Evolutionary conservation across 1,139 yeast genomes (phyloP), one percentile per base, ranked within the genome.

Genomic region (Spencermartinsiella ligniputridi): DNA sequence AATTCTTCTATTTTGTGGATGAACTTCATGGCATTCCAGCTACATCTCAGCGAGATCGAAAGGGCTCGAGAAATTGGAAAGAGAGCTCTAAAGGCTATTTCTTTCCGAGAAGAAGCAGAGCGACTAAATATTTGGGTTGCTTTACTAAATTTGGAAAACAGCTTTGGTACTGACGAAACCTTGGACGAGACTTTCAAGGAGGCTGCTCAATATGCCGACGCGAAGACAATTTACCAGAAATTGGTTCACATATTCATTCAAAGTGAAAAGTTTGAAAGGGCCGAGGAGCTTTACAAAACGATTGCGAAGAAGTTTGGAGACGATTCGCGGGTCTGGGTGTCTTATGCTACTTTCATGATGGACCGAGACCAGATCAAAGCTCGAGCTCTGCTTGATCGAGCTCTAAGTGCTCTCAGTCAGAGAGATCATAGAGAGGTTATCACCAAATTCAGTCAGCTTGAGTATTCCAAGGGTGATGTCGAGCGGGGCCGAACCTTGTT

Each of bases 21-120:
- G 88, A 88, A 90, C 67, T 92, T 86, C 67, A 92, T 94, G 97
- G 92, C 97, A 2, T 92, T 90, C 84, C 96, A 89, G 68, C 75
- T 92, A 54, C 96, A 90, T 66, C 74, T 92, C 53, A 85, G 96
- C 71, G 98, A 92, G 64, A 72, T 89, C 49, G 97, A 90, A 44
- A 88, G 85, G 67, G 97, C 97, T 11, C 80, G 98, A 57, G 96
- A 87, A 64, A 79, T 92, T 55, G 97, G 87, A 39, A 86, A 84
- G 58, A 79, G 98, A 53, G 98, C 97, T 3, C 75, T 92, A 60
- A 87, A 86, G 69, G 83, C 95, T 8, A 92, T 92, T 56, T 81
- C 79, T 60, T 88, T 83, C 70, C 79, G 97, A 59, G 97, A 90
- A 61, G 98, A 94, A 65, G 83, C 81, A 58, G 98, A 92, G 64